Conservation (phyloP, 2,329 filamentous ascomycete genomes). For the Falciphora oryzae region DNA sequence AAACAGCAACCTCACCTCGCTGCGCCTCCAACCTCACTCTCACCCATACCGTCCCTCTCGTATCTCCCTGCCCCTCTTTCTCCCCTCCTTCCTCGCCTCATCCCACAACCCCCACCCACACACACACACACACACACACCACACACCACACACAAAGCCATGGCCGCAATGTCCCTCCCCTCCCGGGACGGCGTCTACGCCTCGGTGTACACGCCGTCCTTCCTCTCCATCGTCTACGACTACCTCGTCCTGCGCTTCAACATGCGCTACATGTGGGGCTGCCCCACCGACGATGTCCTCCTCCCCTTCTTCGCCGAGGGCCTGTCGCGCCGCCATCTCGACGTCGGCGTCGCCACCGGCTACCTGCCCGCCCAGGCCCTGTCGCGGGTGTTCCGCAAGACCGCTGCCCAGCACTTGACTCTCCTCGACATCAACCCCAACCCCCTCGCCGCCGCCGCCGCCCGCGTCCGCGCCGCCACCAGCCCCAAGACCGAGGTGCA, state of each 20-base stretch:
- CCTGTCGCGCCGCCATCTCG: conserved; percentile 31
- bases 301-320: conserved; percentile 29
- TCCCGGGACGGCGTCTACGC: conserved; percentile 9
- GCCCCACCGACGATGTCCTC: conserved; percentile 23
- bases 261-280: conserved; percentile 31
- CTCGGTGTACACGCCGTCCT: conserved; percentile 14
- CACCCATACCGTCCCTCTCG: no score
- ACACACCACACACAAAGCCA: not conserved
- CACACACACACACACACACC: not conserved
- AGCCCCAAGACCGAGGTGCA: conserved; percentile 12
- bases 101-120: not conserved
- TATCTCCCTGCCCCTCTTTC: not conserved
- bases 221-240: conserved; percentile 23
- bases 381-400: conserved; percentile 13
- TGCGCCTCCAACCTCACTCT: no score
- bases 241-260: conserved; percentile 29
- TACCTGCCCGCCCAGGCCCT: conserved; percentile 29
- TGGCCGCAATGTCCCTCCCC: not conserved
- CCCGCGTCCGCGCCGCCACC: conserved; percentile 19
- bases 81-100: not conserved
- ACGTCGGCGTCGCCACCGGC: conserved; percentile 34
- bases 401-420: conserved; percentile 23
- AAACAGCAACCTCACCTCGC: no score
- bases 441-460: conserved; percentile 25
- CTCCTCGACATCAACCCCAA: conserved; percentile 31